Conservation (phyloP, 345 rosid genomes). For the Gossypium sturtianum region DNA sequence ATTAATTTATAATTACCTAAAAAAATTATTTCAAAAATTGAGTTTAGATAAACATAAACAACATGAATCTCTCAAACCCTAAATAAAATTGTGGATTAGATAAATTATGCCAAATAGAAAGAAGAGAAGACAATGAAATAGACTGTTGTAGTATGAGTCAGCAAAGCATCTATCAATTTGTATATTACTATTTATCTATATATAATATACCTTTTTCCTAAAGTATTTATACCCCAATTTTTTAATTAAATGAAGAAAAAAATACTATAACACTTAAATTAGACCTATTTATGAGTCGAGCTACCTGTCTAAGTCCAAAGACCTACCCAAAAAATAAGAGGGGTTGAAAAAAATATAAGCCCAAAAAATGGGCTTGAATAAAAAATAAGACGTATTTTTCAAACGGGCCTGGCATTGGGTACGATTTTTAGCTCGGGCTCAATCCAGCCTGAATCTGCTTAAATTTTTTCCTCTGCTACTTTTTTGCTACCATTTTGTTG, state of each 20-base stretch:
- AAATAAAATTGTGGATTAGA: background rate
- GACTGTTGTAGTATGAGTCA: conserved; percentile 25
- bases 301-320: accelerated
- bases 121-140: conserved; percentile 13
- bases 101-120: background rate
- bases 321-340: accelerated
- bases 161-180: conserved; percentile 8
- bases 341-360: too few species aligned
- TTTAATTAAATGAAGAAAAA: too few species aligned
- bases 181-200: background rate
- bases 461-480: too few species aligned
- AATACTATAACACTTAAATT: too few species aligned
- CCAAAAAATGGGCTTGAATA: accelerated
- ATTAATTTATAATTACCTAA: too few species aligned
- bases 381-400: too few species aligned
- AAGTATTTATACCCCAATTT: too few species aligned
- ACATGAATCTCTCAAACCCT: background rate
- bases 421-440: too few species aligned
- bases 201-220: too few species aligned
- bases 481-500: too few species aligned
- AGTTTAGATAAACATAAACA: background rate
- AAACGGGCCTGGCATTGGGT: too few species aligned
- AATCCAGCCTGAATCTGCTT: accelerated
- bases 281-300: accelerated
- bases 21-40: too few species aligned